Percentiles rank a stretch among this genome's conserved stretches.
Conservation (phyloP, 331 rosid genomes). For the Malus hybrid region DNA sequence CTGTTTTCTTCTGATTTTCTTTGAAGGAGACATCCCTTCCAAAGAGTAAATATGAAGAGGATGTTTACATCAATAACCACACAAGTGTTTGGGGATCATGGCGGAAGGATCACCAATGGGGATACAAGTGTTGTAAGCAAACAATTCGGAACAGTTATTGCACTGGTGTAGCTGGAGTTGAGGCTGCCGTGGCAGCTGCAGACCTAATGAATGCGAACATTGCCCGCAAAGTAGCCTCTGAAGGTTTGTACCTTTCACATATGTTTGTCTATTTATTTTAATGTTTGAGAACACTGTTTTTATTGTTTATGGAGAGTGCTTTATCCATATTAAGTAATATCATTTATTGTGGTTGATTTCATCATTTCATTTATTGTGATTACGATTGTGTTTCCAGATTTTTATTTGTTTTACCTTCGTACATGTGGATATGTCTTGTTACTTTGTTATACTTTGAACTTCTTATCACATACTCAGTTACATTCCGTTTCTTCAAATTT, state of each 20-base stretch:
- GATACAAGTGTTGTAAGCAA: slow-evolving; percentile 39
- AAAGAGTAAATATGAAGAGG: slow-evolving; percentile 35
- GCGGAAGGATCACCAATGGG: slow-evolving; percentile 57
- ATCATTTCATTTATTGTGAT: background rate
- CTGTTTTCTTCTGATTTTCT: background rate
- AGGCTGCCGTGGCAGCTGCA: slow-evolving; percentile 29
- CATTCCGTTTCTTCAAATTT: background rate
- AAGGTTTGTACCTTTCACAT: slow-evolving; percentile 16
- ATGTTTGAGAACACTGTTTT: no score
- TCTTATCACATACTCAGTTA: background rate
- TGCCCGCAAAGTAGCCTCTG: slow-evolving; percentile 25
- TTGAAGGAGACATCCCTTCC: slow-evolving; percentile 27
- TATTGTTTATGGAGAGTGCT: no score
- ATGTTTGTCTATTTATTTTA: no score
- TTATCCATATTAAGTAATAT: background rate
- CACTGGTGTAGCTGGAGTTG: slow-evolving; percentile 40
- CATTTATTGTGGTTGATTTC: background rate
- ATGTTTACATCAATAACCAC: slow-evolving; percentile 34
- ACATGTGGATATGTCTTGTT: background rate
- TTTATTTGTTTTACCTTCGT: background rate
- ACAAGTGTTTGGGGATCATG: slow-evolving; percentile 43
- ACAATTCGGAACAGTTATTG: slow-evolving; percentile 38
- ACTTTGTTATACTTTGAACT: background rate
- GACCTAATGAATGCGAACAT: slow-evolving; percentile 32
- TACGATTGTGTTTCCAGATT: background rate